A percentile compares a stretch with the other conserved stretches of the same genome.
Conservation (phyloP, 768 basidiomycete genomes). For the Amyloporia xantha region DNA sequence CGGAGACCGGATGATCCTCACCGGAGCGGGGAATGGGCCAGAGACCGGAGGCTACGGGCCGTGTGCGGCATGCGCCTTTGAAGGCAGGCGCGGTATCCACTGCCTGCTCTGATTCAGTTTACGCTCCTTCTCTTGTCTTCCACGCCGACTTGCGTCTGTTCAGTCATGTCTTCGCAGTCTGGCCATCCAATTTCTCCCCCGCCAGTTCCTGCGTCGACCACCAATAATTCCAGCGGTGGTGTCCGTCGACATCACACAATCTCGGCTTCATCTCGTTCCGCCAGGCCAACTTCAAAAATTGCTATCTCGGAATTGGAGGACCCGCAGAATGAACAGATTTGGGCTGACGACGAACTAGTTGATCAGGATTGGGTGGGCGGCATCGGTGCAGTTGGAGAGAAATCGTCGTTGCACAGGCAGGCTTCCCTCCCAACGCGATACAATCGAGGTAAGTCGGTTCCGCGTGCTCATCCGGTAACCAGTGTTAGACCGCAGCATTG, state of each 20-base stretch:
- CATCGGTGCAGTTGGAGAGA: constrained; percentile 79
- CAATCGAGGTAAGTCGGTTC: constrained; percentile 54
- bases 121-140: constrained; percentile 8
- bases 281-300: constrained; percentile 53
- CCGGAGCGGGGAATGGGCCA: constrained; percentile 3
- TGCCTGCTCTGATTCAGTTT: constrained; percentile 7
- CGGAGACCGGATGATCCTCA: background rate
- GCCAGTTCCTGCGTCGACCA: constrained; percentile 30
- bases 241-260: constrained; percentile 85
- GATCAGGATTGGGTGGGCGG: constrained; percentile 78
- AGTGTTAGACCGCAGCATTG: background rate
- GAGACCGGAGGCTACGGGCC: background rate
- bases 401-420: constrained; percentile 72
- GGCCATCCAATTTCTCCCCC: constrained; percentile 36
- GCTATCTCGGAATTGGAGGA: constrained; percentile 56
- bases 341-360: constrained; percentile 73
- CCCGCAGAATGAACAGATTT: constrained; percentile 46
- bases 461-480: background rate
- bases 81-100: constrained; percentile 12
- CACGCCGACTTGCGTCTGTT: constrained; percentile 7
- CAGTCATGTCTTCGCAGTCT: constrained; percentile 32
- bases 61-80: too few relatives aligned
- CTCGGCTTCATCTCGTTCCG: constrained; percentile 62
- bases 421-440: constrained; percentile 77
- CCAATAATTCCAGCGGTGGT: constrained; percentile 28